Evolutionary conservation across 169 alveolate species (phyloP).

Genomic region (Plasmodium cynomolgi): DNA sequence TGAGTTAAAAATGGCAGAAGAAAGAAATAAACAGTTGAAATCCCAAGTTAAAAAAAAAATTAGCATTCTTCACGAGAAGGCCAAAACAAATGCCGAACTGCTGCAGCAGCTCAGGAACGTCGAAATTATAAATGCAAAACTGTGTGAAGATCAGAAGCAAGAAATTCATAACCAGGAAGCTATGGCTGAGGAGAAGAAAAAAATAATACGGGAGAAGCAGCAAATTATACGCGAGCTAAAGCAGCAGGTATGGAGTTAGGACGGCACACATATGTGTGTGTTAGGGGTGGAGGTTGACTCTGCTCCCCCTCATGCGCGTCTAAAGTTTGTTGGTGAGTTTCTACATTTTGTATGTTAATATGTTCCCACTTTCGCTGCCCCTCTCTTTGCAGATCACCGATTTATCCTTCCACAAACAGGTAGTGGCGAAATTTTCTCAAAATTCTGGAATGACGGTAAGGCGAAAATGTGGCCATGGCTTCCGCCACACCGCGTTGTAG

Average conservation of each 20-base stretch:
- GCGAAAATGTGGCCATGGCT: neutral
- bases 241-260: conserved; percentile 17
- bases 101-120: conserved; percentile 20
- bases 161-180: conserved; percentile 31
- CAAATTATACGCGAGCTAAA: conserved; percentile 44
- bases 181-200: conserved; percentile 9
- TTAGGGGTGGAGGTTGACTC: neutral
- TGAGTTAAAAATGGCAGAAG: conserved; percentile 14
- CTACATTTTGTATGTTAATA: neutral
- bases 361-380: neutral
- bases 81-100: conserved; percentile 6
- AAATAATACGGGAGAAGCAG: conserved; percentile 36
- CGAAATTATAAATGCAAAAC: conserved; percentile 37
- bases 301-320: neutral
- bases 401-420: conserved; percentile 45
- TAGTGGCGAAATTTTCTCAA: conserved; percentile 6
- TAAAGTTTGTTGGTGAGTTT: neutral
- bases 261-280: neutral
- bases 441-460: conserved; percentile 31
- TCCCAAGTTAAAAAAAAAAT: conserved; percentile 27
- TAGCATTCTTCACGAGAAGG: conserved; percentile 8
- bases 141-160: conserved; percentile 24
- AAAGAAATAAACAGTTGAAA: conserved; percentile 49
- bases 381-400: conserved; percentile 22
- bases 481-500: neutral